Evolutionary conservation across 179 eudicot genomes (phyloP).

Genomic region (Carnegiea gigantea): DNA sequence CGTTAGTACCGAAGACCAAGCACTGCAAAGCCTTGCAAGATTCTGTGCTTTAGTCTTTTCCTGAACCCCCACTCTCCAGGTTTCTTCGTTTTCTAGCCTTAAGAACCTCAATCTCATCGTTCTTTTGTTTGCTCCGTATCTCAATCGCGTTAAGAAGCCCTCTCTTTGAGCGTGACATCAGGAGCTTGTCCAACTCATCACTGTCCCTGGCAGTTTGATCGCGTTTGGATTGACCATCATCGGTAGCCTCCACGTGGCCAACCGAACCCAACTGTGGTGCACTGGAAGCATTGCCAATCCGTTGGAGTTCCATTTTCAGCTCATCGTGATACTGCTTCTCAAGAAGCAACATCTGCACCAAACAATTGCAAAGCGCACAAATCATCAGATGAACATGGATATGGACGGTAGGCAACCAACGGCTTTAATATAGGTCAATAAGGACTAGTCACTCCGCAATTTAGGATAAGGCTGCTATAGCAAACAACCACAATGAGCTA

Average conservation of each 20-base stretch:
- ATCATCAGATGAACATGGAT: too few species aligned
- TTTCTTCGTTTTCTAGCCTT: conserved; percentile 50
- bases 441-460: too few species aligned
- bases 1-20: not conserved
- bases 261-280: conserved; percentile 14
- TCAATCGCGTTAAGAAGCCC: conserved; percentile 53
- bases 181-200: conserved; percentile 37
- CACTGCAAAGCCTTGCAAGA: not conserved
- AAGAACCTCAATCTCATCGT: conserved; percentile 32
- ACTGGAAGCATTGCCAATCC: conserved; percentile 28
- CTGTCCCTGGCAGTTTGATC: conserved; percentile 48
- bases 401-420: too few species aligned
- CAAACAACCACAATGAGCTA: too few species aligned
- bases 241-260: conserved; percentile 20
- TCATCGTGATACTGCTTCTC: conserved; percentile 71
- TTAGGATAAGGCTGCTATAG: too few species aligned
- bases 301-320: conserved; percentile 59
- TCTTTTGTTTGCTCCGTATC: conserved; percentile 47
- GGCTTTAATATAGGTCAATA: too few species aligned
- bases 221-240: conserved; percentile 27
- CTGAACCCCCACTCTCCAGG: conserved; percentile 10
- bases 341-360: conserved; percentile 49
- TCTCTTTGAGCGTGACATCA: conserved; percentile 56
- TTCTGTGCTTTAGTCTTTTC: not conserved
- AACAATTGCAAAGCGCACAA: not conserved